Evolutionary conservation across 1,139 yeast genomes (phyloP).

Genomic region (Nakaseomyces bracarensis): DNA sequence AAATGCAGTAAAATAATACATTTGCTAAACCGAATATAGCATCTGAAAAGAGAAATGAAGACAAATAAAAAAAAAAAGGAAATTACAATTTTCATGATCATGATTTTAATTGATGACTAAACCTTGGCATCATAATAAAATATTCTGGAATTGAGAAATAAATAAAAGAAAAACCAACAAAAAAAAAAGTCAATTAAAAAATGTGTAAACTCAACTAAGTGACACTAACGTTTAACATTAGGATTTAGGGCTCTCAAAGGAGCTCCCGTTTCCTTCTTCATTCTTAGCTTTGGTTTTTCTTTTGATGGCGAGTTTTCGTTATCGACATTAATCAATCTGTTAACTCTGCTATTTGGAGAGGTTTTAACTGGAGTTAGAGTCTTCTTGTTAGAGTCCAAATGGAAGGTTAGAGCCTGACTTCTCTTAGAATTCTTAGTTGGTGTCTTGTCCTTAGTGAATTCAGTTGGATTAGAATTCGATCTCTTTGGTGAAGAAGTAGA

Average conservation of each 20-base stretch:
- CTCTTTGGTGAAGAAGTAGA: conserved; percentile 11
- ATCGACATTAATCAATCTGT: conserved; percentile 26
- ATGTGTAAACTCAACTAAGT: not conserved
- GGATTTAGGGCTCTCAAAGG: conserved; percentile 2
- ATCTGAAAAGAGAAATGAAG: no score
- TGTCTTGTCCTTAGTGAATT: conserved; percentile 2
- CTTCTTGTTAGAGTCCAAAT: conserved; percentile 26
- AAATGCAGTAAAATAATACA: conserved; percentile 3
- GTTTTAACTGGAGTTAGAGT: conserved; percentile 27
- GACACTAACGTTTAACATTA: not conserved
- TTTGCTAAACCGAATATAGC: conserved; percentile 4
- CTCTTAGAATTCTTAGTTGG: conserved; percentile 13
- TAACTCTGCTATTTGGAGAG: conserved; percentile 30
- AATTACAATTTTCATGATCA: not conserved
- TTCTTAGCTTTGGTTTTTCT: not conserved
- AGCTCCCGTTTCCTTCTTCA: not conserved
- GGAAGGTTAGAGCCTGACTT: conserved; percentile 31
- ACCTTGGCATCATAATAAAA: no score
- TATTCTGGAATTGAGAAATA: not conserved
- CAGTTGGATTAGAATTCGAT: not conserved
- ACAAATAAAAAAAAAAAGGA: not conserved
- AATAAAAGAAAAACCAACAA: not conserved
- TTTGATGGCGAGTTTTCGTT: conserved; percentile 3
- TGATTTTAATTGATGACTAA: not conserved
- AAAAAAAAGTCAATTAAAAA: not conserved